Conservation (phyloP, 2,329 filamentous ascomycete species). For the Metarhizium rileyi region DNA sequence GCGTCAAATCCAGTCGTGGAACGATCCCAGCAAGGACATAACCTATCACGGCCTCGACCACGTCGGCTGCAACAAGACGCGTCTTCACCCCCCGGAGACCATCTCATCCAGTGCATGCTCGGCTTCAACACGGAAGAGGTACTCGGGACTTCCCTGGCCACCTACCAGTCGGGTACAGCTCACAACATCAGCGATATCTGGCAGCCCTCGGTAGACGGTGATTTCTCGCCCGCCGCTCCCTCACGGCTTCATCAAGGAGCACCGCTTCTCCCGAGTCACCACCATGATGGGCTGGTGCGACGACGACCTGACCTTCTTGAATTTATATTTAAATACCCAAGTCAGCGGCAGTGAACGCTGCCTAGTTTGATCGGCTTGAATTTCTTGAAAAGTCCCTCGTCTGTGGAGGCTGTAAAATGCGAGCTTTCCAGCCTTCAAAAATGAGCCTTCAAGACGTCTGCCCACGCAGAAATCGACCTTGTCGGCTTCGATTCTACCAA, state of each 20-base stretch:
- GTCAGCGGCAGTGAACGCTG: not conserved
- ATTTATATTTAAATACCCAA: constrained; percentile 8
- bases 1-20: constrained; percentile 2
- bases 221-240: constrained; percentile 30
- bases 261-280: constrained; percentile 53
- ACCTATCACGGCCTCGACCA: constrained; percentile 32
- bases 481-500: constrained; percentile 6
- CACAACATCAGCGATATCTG: constrained; percentile 43
- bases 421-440: constrained; percentile 3
- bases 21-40: constrained; percentile 17
- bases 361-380: not conserved
- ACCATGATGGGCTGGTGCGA: constrained; percentile 48
- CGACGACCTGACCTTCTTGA: constrained; percentile 29
- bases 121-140: constrained; percentile 30
- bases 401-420: not conserved
- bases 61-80: constrained; percentile 31
- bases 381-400: constrained; percentile 1
- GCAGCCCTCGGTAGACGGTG: constrained; percentile 34
- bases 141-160: constrained; percentile 32
- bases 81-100: constrained; percentile 31
- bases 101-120: constrained; percentile 39
- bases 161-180: constrained; percentile 28
- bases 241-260: constrained; percentile 44
- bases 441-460: not conserved
- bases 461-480: too few species aligned